Evolutionary conservation across 345 rosid species (phyloP).

Genomic region (Rhodomyrtus tomentosa): DNA sequence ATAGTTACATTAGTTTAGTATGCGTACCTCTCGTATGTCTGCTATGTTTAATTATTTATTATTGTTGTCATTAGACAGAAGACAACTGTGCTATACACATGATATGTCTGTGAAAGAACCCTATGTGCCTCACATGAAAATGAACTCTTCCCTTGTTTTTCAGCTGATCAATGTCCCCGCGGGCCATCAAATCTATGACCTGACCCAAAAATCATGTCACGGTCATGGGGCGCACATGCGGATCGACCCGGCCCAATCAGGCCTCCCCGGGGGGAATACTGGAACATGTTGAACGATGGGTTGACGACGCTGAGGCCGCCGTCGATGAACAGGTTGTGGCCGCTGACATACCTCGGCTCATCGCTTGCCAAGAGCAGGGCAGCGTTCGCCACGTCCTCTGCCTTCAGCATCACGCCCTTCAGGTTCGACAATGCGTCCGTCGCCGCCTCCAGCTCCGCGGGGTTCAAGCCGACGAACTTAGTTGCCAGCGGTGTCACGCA

Average conservation of each 20-base stretch:
- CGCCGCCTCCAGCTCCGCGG: constrained; percentile 10
- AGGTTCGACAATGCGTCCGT: constrained; percentile 7
- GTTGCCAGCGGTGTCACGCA: no score
- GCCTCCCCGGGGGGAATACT: constrained; percentile 2
- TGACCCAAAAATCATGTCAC: not conserved
- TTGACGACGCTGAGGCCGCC: constrained; percentile 31
- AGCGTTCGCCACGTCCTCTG: constrained; percentile 34
- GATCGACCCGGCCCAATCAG: not conserved
- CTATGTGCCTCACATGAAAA: not conserved
- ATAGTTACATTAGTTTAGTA: not conserved
- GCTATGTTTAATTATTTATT: not conserved
- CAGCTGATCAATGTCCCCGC: not conserved
- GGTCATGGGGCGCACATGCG: not conserved
- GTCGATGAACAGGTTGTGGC: constrained; percentile 31
- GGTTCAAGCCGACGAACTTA: constrained; percentile 8
- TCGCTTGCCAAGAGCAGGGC: constrained; percentile 40
- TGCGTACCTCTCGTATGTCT: not conserved
- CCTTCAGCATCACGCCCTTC: constrained; percentile 27
- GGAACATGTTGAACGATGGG: constrained; percentile 17
- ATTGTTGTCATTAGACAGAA: not conserved
- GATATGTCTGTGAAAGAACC: not conserved
- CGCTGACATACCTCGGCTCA: constrained; percentile 37
- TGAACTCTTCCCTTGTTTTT: not conserved
- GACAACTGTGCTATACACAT: not conserved
- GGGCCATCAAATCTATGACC: not conserved